Evolutionary conservation across 768 basidiomycete genomes (phyloP).

Genomic region (Termitomyces sp.): DNA sequence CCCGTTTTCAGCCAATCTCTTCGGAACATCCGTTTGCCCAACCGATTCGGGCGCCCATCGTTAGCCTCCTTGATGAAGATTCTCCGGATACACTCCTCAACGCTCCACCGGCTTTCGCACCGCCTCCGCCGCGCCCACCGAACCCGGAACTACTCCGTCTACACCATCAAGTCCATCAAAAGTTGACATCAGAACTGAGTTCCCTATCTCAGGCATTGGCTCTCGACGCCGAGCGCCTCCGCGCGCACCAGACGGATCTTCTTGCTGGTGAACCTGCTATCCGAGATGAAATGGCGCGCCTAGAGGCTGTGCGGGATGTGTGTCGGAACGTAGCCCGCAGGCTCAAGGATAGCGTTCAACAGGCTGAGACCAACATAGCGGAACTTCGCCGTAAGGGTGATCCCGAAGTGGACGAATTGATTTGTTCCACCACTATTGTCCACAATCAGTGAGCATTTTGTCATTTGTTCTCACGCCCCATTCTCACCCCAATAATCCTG

Average conservation of each 20-base stretch:
- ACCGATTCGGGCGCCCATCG: constrained; percentile 28
- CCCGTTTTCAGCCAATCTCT: constrained; percentile 10
- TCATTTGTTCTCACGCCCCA: constrained; percentile 4
- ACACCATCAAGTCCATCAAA: constrained; percentile 73
- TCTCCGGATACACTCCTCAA: constrained; percentile 25
- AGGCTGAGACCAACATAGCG: constrained; percentile 68
- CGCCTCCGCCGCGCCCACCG: constrained; percentile 75
- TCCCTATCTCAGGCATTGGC: constrained; percentile 63
- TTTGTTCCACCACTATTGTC: constrained; percentile 94
- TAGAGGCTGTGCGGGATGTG: constrained; percentile 91
- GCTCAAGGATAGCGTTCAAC: constrained; percentile 56
- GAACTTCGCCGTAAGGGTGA: constrained; percentile 84
- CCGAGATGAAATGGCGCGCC: constrained; percentile 90
- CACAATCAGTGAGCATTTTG: constrained; percentile 80
- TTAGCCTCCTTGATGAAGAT: constrained; percentile 69
- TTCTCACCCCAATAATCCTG: constrained; percentile 4
- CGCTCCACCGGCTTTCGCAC: constrained; percentile 16
- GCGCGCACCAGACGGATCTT: constrained; percentile 80
- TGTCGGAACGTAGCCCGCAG: constrained; percentile 76
- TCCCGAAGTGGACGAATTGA: constrained; percentile 93
- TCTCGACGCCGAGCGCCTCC: constrained; percentile 69
- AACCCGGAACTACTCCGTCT: constrained; percentile 87
- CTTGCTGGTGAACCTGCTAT: constrained; percentile 90
- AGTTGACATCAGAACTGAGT: constrained; percentile 66
- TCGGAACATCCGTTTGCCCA: constrained; percentile 16